Evolutionary conservation across 2,329 filamentous ascomycete genomes (phyloP), one percentile per base, ranked within the genome.

Genomic region (Aureobasidium lini): DNA sequence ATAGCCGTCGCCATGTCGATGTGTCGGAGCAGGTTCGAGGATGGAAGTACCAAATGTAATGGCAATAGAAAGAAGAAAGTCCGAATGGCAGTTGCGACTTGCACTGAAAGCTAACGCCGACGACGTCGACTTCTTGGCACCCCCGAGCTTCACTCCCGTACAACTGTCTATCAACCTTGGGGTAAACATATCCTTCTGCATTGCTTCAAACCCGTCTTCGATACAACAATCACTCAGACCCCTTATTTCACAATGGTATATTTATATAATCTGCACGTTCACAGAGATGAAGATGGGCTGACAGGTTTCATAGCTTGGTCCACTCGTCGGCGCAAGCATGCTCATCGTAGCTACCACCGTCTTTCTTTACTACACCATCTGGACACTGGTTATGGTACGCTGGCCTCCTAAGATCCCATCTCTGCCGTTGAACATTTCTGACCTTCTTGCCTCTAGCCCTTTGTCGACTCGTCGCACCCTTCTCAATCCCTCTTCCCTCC

Each of bases 401-500:
- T 49, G 44, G 42, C 36, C 7, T 60, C 49, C 42, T 15, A 11
- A 6, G 11, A 7, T 18, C 15, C 42, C 15, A 1, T 28, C 15
- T 9, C 7, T 15, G 16, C 31, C 9, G 2, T 16, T 39, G 6
- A 18, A 50, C 37, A 48, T 18, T 29, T 39, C 61, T 58, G 8
- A 52, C 23, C 2, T 28, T 9, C 4, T n/a, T 7, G 13, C 18
- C 18, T 36, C 28, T 61, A 99, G 94, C 94, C 94, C 72, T 99
- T 99, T 75, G 94, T 99, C 76, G 94, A 99, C 75, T 84, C 88
- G 60, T 90, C 90, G 73, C 94, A 99, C 75, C 87, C 90, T 60
- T 87, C 97, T 61, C 94, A 99, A 73, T 88, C 88, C 73, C 82
- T 97, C 79, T 99, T 99, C 79, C 94, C 90, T 63, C 93, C 93